These are phyloP conservation scores for Ganoderma leucocontextum DNA, from an alignment of 1,284 basidiomycete species.

Conservation along the genomic window DNA sequence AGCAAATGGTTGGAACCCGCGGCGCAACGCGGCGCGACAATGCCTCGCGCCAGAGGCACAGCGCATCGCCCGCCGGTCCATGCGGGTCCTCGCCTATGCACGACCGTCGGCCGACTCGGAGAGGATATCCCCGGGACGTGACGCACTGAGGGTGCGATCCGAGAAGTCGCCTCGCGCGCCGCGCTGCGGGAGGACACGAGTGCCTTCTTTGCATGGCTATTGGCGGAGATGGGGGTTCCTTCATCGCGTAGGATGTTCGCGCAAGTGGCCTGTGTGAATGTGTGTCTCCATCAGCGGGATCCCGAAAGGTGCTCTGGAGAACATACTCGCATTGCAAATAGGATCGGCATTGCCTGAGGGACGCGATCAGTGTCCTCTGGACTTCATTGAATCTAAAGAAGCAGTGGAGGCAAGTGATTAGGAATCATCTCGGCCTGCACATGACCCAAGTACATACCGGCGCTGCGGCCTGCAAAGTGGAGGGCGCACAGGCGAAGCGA, in stretches of 20 bases:
- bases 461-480: background rate
- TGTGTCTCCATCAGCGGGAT: constrained; percentile 7
- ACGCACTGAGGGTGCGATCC: constrained; percentile 1
- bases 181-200: background rate
- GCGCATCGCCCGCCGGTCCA: background rate
- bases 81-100: constrained; percentile 1
- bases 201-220: background rate
- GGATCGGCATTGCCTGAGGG: constrained; percentile 8
- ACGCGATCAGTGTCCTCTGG: background rate
- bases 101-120: constrained; percentile 3
- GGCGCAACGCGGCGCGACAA: background rate
- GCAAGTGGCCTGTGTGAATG: background rate
- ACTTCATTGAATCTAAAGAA: background rate
- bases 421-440: background rate
- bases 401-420: background rate
- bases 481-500: constrained; percentile 1
- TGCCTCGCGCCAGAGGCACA: background rate
- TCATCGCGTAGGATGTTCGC: background rate
- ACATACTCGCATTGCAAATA: background rate
- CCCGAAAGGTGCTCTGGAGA: background rate
- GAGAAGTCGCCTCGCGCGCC: constrained; percentile 4
- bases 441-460: background rate
- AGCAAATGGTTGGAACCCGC: background rate
- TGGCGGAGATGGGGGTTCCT: background rate
- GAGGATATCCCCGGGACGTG: background rate